phyloP scores from a whole-genome alignment of 2,329 filamentous ascomycete genomes.

The Aspergillus ibericus region DNA sequence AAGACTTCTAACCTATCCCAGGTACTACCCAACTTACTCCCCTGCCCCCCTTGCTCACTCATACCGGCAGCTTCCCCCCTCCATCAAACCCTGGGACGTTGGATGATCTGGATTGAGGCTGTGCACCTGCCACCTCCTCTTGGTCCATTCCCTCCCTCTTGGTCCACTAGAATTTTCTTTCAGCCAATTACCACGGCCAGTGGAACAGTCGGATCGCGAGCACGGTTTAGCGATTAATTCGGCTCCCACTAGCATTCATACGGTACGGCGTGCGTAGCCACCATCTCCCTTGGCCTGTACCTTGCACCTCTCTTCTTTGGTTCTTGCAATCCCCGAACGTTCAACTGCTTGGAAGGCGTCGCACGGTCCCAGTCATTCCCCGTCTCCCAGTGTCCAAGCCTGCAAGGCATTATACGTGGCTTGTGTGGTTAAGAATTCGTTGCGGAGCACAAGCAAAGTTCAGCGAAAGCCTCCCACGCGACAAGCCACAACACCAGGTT shows the following conservation, averaged over 20 bases:
- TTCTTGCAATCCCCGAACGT: neutral
- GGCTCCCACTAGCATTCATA: neutral
- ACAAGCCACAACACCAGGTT: conserved; percentile 3
- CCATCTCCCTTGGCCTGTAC: conserved; percentile 1
- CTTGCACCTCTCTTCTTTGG: neutral
- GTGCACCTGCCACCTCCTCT: conserved; percentile 6
- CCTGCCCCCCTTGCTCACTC: neutral
- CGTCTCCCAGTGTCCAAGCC: neutral
- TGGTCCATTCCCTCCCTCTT: neutral
- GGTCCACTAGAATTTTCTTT: neutral
- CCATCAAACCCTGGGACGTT: conserved; percentile 1
- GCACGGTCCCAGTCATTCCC: neutral
- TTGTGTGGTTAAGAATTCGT: neutral
- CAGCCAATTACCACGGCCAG: conserved; percentile 1
- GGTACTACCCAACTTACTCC: neutral
- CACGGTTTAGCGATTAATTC: conserved; percentile 1
- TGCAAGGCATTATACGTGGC: neutral
- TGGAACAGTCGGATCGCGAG: neutral
- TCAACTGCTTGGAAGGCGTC: neutral
- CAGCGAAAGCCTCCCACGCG: neutral
- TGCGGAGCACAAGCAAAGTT: neutral
- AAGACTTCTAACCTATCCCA: neutral
- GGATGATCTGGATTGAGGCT: conserved; percentile 4
- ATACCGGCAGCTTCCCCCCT: neutral
- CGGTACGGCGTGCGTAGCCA: neutral